Evolutionary conservation across 1,139 yeast species (phyloP), one percentile per base, ranked within the genome.

Genomic region (Hanseniaspora sp.): DNA sequence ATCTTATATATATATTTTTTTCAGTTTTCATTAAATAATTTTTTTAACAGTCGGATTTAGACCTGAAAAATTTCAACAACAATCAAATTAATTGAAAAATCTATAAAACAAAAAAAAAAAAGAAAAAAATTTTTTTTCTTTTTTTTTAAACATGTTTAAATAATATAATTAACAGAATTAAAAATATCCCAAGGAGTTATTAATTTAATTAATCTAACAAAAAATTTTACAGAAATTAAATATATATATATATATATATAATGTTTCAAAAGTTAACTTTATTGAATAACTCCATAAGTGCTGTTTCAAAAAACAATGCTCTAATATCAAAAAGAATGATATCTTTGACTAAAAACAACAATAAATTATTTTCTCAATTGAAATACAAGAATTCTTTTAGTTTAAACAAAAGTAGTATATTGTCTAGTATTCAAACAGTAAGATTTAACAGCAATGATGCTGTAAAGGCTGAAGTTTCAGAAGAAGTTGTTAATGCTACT

Each of bases 381-480:
- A 23, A 23, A 13, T 23, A 23, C 7, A 18, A 18, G 9, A 9
- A 18, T 11, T 18, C 29, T 18, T 39, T 39, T 6, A 5, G 11
- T 11, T 28, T 41, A 7, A 41, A n/a, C 23, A 41, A 29, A 29
- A 13, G 33, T 6, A 33, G 18, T 6, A 29, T 12, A 9, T 13
- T 41, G 3, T 5, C 45, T 28, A 28, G 4, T 8, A 41, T 41
- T 28, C 33, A 41, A 28, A 41, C n/a, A 7, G 33, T 41, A 43
- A 68, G 70, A 62, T 62, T 73, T 72, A 69, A 77, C 74, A 66
- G 83, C 70, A 64, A 69, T 59, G 74, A 74, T 62, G 75, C 73
- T 44, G 74, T 6, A 17, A 13, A 7, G n/a, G 29, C 42, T 3
- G 42, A 17, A 39, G n/a, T 74, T 64, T 87, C 28, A n/a, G 33